These are phyloP conservation scores for Solanum bukasovii DNA, from an alignment of 257 asterid genomes.

Conservation along the genomic window DNA sequence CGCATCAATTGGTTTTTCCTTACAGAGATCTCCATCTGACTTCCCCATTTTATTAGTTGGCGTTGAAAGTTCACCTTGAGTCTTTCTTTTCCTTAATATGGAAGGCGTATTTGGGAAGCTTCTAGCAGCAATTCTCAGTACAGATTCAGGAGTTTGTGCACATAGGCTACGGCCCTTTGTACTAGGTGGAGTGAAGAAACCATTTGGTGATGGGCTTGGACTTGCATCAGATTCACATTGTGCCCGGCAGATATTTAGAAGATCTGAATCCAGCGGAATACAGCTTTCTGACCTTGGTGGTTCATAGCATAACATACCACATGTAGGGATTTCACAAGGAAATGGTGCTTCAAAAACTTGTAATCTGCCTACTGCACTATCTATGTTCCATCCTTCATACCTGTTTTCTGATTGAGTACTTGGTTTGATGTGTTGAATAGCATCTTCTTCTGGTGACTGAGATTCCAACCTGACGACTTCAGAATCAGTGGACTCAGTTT, in stretches of 20 bases:
- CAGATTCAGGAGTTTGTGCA: slow-evolving; percentile 70
- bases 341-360: slow-evolving; percentile 4
- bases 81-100: slow-evolving; percentile 68
- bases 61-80: slow-evolving; percentile 11
- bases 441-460: slow-evolving; percentile 26
- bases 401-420: slow-evolving; percentile 10
- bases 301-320: slow-evolving; percentile 61
- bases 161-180: slow-evolving; percentile 25
- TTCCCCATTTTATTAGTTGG: slow-evolving; percentile 18
- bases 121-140: slow-evolving; percentile 70
- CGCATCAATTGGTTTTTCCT: slow-evolving; percentile 20
- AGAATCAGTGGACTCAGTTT: slow-evolving; percentile 22
- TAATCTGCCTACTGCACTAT: background rate
- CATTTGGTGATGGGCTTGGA: slow-evolving; percentile 27
- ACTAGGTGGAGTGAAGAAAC: slow-evolving; percentile 61
- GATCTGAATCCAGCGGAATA: slow-evolving; percentile 23
- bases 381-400: slow-evolving; percentile 12
- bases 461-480: slow-evolving; percentile 20
- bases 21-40: background rate
- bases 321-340: slow-evolving; percentile 26
- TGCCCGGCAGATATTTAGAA: slow-evolving; percentile 23
- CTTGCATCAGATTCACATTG: slow-evolving; percentile 34
- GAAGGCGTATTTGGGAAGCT: slow-evolving; percentile 88
- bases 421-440: slow-evolving; percentile 9
- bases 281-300: slow-evolving; percentile 45